Evolutionary conservation across 306 rosid species (phyloP).

Genomic region (Alnus rubra): DNA sequence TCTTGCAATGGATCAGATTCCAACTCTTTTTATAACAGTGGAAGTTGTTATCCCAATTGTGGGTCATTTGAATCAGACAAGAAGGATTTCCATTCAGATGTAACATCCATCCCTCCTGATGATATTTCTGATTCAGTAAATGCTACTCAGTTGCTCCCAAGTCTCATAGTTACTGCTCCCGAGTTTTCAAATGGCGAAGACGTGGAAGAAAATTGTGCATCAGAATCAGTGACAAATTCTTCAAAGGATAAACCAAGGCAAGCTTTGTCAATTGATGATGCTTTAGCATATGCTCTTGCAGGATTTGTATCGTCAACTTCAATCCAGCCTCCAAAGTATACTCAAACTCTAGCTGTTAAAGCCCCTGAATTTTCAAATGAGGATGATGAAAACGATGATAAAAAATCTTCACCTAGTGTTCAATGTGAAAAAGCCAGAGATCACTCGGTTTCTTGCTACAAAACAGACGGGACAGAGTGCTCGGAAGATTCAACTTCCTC

Average conservation of each 20-base stretch:
- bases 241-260: slow-evolving; percentile 44
- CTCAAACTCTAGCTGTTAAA: slow-evolving; percentile 40
- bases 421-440: slow-evolving; percentile 27
- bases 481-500: slow-evolving; percentile 30
- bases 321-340: slow-evolving; percentile 36
- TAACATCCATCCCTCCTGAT: slow-evolving; percentile 28
- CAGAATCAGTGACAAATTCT: slow-evolving; percentile 28
- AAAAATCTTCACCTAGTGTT: slow-evolving; percentile 22
- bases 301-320: slow-evolving; percentile 58
- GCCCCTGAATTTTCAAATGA: slow-evolving; percentile 67
- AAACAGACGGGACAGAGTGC: slow-evolving; percentile 25
- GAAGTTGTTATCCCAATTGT: slow-evolving; percentile 32
- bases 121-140: slow-evolving; percentile 37
- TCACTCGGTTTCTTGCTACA: slow-evolving; percentile 29
- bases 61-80: slow-evolving; percentile 43
- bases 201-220: slow-evolving; percentile 42
- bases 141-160: slow-evolving; percentile 49
- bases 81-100: slow-evolving; percentile 39
- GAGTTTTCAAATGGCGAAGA: slow-evolving; percentile 69
- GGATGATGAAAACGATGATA: slow-evolving; percentile 35
- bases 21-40: slow-evolving; percentile 42
- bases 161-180: slow-evolving; percentile 80
- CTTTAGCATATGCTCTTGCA: slow-evolving; percentile 79
- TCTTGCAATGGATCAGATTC: slow-evolving; percentile 54
- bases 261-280: slow-evolving; percentile 65